Conservation (phyloP, 352 stramenopile species). For the Phytophthora melonis region DNA sequence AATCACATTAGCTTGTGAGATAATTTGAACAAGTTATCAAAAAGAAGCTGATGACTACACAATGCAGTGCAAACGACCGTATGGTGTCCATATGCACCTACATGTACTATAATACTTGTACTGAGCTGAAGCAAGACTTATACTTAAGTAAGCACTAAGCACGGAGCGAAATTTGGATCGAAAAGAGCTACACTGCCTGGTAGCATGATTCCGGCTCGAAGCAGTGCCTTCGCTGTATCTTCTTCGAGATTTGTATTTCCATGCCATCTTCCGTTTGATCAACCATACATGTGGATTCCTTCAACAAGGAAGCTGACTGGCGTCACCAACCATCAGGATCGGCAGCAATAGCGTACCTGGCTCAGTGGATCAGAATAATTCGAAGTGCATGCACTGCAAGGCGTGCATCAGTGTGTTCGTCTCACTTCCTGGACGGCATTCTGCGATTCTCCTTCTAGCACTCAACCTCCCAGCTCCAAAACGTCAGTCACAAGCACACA, state of each 20-base stretch:
- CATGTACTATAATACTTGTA: too few species aligned
- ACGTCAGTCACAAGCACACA: not conserved
- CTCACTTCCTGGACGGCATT: not conserved
- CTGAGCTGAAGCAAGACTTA: too few species aligned
- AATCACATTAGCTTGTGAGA: too few species aligned
- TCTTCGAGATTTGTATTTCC: not conserved
- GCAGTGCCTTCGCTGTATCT: conserved; percentile 3
- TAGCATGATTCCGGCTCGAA: too few species aligned
- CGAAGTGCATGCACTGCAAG: not conserved
- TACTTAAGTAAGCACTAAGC: too few species aligned
- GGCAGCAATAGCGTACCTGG: not conserved
- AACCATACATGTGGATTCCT: not conserved
- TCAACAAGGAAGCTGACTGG: not conserved
- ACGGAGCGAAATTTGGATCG: too few species aligned
- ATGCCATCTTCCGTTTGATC: not conserved
- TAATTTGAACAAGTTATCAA: too few species aligned
- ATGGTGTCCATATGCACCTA: too few species aligned
- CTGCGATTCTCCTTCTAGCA: not conserved
- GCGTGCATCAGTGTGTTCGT: too few species aligned
- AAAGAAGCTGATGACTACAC: too few species aligned
- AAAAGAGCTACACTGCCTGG: too few species aligned
- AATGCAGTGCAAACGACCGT: too few species aligned
- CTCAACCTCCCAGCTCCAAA: not conserved
- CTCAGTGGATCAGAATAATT: not conserved
- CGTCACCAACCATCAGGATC: not conserved